Evolutionary conservation across 768 basidiomycete genomes (phyloP), one percentile per base, ranked within the genome.

Genomic region (Calocera cornea): DNA sequence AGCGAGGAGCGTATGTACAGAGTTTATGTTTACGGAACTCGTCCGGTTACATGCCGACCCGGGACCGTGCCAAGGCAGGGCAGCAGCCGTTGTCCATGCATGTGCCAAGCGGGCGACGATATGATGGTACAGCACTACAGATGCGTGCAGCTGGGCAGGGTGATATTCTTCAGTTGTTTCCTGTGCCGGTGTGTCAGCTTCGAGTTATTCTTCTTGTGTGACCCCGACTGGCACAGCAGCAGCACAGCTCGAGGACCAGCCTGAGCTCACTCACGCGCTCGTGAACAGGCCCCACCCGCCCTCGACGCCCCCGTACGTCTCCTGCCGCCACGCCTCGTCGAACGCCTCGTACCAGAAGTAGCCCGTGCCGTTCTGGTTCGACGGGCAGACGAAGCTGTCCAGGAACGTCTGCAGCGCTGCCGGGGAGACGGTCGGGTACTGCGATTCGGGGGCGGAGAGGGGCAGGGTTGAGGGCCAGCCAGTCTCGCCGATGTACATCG

Each of bases 301-400:
- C 41, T 67, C 67, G n/a, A 41, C 67, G 14, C 67, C 67, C 22
- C 67, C 67, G 36, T 64, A 67, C 67, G 64, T 64, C 54, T 33
- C 54, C 27, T 31, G 34, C 40, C 64, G 64, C 67, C 67, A 67
- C 11, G 29, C n/a, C 64, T 67, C 67, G 29, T 67, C 67, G 34
- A 40, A 67, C 27, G 67, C 67, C 54, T 64, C 67, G 36, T 41
- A 67, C 60, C 50, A 67, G 34, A 67, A 67, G 33, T 67, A 67
- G 34, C 64, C 64, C n/a, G 67, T 67, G 2, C 63, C 67, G 27
- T 67, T 67, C 31, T 29, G n/a, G 41, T 67, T 67, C 1, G 33
- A 27, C 1, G 60, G 11, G 44, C 67, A 67, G 24, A 67, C 54
- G 36, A 60, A 67, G 14, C 40, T 41, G 63, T 67, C 54, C 50